Evolutionary conservation across 2,329 filamentous ascomycete genomes (phyloP).

Genomic region (Curvularia eragrostidis): DNA sequence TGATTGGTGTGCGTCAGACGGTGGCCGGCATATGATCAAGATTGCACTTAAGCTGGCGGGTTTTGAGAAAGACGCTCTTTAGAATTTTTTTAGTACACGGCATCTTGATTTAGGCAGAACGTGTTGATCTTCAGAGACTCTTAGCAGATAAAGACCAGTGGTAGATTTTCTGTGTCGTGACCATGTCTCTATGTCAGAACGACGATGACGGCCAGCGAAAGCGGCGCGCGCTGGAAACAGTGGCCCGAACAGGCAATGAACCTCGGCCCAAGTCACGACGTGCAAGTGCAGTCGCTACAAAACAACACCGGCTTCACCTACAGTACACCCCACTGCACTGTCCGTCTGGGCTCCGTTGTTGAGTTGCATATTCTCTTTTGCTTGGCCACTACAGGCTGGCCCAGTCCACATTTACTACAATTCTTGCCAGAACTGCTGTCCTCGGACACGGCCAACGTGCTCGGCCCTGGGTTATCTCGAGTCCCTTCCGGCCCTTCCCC

Average conservation of each 20-base stretch:
- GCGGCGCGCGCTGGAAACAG: constrained; percentile 11
- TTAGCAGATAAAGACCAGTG: neutral
- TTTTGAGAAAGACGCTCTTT: neutral
- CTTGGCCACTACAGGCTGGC: neutral
- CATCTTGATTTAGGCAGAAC: neutral
- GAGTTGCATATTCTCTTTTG: neutral
- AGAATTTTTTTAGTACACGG: neutral
- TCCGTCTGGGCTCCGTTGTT: neutral
- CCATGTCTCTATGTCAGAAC: neutral
- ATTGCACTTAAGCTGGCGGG: neutral
- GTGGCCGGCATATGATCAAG: neutral
- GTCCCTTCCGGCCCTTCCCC: constrained; percentile 6
- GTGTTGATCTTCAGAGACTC: neutral
- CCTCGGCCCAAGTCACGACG: constrained; percentile 24
- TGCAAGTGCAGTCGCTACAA: constrained; percentile 4
- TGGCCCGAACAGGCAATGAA: constrained; percentile 24
- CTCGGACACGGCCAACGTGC: neutral
- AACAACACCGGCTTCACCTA: constrained; percentile 19
- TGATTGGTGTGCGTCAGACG: neutral
- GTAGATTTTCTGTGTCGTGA: neutral
- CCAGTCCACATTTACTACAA: neutral
- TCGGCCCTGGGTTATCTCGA: neutral
- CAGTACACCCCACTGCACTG: constrained; percentile 7
- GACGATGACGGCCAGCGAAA: neutral
- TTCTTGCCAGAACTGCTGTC: neutral